phyloP scores from a whole-genome alignment of 768 basidiomycete species.

The Rhodocollybia butyracea region DNA sequence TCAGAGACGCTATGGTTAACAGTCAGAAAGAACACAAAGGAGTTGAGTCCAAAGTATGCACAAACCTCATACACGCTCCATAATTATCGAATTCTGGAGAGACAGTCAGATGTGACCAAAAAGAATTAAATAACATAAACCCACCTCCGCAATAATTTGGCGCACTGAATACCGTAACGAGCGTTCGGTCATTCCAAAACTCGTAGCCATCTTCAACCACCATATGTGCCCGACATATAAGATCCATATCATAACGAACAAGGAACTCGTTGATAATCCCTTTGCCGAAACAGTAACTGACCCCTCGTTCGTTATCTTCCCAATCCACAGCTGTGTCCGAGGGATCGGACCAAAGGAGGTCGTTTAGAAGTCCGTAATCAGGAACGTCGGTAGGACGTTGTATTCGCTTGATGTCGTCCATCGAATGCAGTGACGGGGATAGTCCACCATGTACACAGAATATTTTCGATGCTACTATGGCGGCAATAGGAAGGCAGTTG shows the following conservation, averaged over 20 bases:
- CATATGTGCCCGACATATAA: slow-evolving; percentile 99
- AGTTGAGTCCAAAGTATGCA: neutral
- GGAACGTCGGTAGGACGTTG: slow-evolving; percentile 97
- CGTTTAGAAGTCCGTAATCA: slow-evolving; percentile 95
- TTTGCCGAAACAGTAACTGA: slow-evolving; percentile 99
- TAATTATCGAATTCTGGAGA: slow-evolving; percentile 88
- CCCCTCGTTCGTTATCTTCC: slow-evolving; percentile 99
- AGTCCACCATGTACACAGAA: slow-evolving; percentile 98
- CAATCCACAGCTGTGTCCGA: slow-evolving; percentile 97
- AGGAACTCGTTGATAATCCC: slow-evolving; percentile 96
- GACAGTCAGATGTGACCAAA: slow-evolving; percentile 15
- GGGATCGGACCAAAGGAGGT: slow-evolving; percentile 97
- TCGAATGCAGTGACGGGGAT: slow-evolving; percentile 86
- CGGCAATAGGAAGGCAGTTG: slow-evolving; percentile 97
- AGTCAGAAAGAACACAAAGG: neutral
- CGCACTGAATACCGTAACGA: slow-evolving; percentile 98
- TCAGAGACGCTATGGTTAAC: slow-evolving; percentile 75
- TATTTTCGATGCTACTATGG: slow-evolving; percentile 98
- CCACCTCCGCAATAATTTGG: slow-evolving; percentile 95
- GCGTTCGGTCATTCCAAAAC: slow-evolving; percentile 98
- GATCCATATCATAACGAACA: slow-evolving; percentile 94
- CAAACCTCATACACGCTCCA: slow-evolving; percentile 90
- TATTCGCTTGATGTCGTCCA: slow-evolving; percentile 99
- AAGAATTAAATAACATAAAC: slow-evolving; percentile 25
- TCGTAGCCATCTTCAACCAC: slow-evolving; percentile 99